A percentile compares a stretch with the other conserved stretches of the same genome.
Evolutionary conservation across 805 yeast species (phyloP).

Genomic region (Teunomyces kruisii): DNA sequence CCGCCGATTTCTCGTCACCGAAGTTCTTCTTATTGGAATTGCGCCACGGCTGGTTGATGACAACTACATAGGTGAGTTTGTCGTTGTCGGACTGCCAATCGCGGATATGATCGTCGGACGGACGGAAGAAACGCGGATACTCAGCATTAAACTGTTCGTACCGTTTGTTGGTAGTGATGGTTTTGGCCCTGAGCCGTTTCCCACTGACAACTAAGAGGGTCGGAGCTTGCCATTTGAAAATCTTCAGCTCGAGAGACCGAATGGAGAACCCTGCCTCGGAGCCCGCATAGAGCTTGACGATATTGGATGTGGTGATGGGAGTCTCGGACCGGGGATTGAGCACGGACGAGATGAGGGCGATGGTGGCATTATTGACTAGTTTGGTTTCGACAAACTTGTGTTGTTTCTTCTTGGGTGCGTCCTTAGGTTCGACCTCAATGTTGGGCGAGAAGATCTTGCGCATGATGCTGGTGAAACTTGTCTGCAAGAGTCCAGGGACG

Average conservation of each 20-base stretch:
- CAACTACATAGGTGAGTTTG: conserved; percentile 61
- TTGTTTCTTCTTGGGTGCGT: neutral
- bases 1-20: conserved; percentile 58
- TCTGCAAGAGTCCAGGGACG: neutral
- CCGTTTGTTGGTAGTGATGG: conserved; percentile 40
- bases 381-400: conserved; percentile 27
- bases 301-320: conserved; percentile 43
- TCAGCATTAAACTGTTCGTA: conserved; percentile 52
- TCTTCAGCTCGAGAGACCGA: conserved; percentile 79
- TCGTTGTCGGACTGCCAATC: conserved; percentile 42
- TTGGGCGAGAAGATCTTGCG: neutral
- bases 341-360: conserved; percentile 39
- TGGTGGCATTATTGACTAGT: conserved; percentile 39
- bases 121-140: conserved; percentile 39
- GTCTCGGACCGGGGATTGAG: conserved; percentile 25
- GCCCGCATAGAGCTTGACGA: conserved; percentile 68
- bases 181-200: conserved; percentile 40
- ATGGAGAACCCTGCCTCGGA: conserved; percentile 82
- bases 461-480: neutral
- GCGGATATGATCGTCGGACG: conserved; percentile 19
- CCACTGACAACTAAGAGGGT: conserved; percentile 73
- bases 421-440: neutral
- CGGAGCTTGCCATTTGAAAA: conserved; percentile 90
- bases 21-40: conserved; percentile 68
- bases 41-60: conserved; percentile 73